A percentile compares a stretch with the other conserved stretches of the same genome.
These are phyloP conservation scores for Golubevia sp. DNA, from an alignment of 1,284 basidiomycete genomes.

Conservation along the genomic window DNA sequence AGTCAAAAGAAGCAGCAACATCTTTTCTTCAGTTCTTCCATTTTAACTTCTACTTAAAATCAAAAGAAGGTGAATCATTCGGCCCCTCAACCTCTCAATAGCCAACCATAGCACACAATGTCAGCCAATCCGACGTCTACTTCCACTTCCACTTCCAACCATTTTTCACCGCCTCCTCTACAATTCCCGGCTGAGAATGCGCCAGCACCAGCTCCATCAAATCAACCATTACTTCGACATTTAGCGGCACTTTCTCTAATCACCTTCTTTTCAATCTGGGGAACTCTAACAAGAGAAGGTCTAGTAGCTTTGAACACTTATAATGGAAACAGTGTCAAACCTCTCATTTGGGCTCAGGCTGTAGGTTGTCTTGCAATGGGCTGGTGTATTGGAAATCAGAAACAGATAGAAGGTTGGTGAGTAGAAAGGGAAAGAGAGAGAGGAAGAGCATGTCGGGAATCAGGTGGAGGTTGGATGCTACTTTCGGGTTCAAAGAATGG, in stretches of 20 bases:
- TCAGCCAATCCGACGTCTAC: too few species aligned
- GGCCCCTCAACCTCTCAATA: too few species aligned
- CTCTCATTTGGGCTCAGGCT: constrained; percentile 84
- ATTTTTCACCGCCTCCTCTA: too few species aligned
- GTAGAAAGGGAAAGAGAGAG: not conserved
- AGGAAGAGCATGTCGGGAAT: not conserved
- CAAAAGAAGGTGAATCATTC: too few species aligned
- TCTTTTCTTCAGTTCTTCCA: too few species aligned
- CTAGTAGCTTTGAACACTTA: constrained; percentile 67
- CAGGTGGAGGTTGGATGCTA: too few species aligned
- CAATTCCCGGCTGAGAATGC: too few species aligned
- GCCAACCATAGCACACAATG: too few species aligned
- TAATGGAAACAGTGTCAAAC: constrained; percentile 76
- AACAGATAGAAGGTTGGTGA: constrained; percentile 27
- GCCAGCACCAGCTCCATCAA: not conserved
- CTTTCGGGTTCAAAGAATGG: too few species aligned
- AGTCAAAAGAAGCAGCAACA: too few species aligned
- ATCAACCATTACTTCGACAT: constrained; percentile 12
- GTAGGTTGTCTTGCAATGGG: constrained; percentile 93
- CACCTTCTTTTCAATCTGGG: constrained; percentile 60
- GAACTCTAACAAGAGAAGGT: constrained; percentile 61
- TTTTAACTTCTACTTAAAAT: too few species aligned
- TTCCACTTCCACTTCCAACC: too few species aligned
- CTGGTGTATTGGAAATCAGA: constrained; percentile 63
- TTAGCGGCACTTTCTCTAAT: constrained; percentile 50